Percentiles rank a stretch among this genome's conserved stretches.
These are phyloP conservation scores for Mesembryanthemum crystallinum DNA, from an alignment of 148 eudicot species.

Conservation along the genomic window DNA sequence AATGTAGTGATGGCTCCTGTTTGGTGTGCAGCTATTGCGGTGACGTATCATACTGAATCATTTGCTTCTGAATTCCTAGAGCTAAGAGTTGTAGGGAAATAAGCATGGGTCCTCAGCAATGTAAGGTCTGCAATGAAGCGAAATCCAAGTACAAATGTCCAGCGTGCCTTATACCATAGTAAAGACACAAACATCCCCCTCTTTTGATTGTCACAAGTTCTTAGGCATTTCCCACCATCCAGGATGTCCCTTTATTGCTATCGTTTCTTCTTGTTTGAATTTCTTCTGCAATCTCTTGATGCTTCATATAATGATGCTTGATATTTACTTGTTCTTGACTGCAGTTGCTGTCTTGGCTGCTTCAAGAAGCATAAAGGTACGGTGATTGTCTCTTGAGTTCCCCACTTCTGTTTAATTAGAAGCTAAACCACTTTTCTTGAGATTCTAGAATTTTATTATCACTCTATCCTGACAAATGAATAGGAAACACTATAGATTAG, in stretches of 20 bases:
- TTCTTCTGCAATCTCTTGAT: background rate
- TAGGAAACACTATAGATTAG: background rate
- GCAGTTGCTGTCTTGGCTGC: slow-evolving; percentile 67
- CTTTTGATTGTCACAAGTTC: background rate
- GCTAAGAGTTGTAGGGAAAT: background rate
- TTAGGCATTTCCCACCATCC: too few species aligned
- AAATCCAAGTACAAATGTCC: slow-evolving; percentile 82
- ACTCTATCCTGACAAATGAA: background rate
- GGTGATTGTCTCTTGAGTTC: background rate
- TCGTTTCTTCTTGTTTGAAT: background rate
- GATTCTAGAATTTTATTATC: background rate
- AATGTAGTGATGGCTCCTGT: background rate
- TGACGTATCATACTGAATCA: background rate
- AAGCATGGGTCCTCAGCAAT: slow-evolving; percentile 51
- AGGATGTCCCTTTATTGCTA: too few species aligned
- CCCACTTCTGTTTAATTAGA: background rate
- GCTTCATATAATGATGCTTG: background rate
- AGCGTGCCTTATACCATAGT: slow-evolving; percentile 67
- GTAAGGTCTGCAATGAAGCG: slow-evolving; percentile 68
- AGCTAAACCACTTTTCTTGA: background rate
- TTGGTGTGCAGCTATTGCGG: background rate
- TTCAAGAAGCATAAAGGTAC: slow-evolving; percentile 83
- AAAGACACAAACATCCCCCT: slow-evolving; percentile 15
- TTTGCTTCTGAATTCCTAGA: background rate
- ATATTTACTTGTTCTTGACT: slow-evolving; percentile 10